These are phyloP conservation scores for Colletotrichum camelliae DNA, from an alignment of 2,329 filamentous ascomycete genomes.

Conservation along the genomic window DNA sequence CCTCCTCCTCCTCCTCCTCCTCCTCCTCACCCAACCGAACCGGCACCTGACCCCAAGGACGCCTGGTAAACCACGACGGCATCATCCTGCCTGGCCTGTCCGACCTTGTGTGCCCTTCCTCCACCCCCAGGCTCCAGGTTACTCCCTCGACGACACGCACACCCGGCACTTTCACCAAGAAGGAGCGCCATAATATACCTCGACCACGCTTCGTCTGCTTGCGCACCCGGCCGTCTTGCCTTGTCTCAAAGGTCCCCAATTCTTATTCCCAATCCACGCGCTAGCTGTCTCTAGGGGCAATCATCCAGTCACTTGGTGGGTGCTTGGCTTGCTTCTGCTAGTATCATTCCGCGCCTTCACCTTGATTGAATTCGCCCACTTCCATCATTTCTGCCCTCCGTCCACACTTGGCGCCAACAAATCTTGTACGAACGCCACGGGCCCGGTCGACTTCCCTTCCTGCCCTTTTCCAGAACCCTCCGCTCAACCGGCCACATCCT, in stretches of 20 bases:
- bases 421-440: slow-evolving; percentile 13
- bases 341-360: slow-evolving; percentile 6
- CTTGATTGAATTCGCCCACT: not conserved
- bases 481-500: not conserved
- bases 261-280: slow-evolving; percentile 9
- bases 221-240: slow-evolving; percentile 10
- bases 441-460: not conserved
- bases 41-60: not conserved
- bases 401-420: slow-evolving; percentile 13
- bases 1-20: not conserved
- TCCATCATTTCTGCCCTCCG: not conserved
- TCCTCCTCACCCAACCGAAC: not conserved
- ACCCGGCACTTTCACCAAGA: not conserved
- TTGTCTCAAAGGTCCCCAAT: slow-evolving; percentile 15
- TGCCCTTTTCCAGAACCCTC: not conserved
- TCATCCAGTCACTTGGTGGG: not conserved
- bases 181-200: slow-evolving; percentile 10
- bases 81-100: not conserved
- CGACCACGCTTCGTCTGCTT: not conserved
- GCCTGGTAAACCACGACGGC: not conserved
- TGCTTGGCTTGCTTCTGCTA: slow-evolving; percentile 14
- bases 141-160: not conserved
- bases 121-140: not conserved
- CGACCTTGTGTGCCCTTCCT: not conserved
- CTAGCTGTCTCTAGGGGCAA: slow-evolving; percentile 19